These are phyloP conservation scores for Chrysopogon serrulatus DNA, from an alignment of 176 grass and related monocot genomes.

Conservation along the genomic window DNA sequence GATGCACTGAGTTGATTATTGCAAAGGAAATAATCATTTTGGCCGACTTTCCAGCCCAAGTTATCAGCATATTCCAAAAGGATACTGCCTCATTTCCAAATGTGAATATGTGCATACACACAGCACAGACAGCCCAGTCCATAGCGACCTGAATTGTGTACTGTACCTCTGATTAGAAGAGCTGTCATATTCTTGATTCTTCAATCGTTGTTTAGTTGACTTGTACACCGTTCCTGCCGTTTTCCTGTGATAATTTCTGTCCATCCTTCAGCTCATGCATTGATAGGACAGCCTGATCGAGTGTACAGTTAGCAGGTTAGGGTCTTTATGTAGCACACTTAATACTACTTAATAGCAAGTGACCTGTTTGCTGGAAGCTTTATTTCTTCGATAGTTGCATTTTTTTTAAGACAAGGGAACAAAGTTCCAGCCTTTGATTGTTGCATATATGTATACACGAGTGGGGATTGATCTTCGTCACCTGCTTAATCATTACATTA, in stretches of 20 bases:
- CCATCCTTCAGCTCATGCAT: not conserved
- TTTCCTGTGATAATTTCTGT: slow-evolving; percentile 27
- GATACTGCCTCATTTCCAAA: slow-evolving; percentile 15
- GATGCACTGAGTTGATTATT: slow-evolving; percentile 3
- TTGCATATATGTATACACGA: too few relatives aligned
- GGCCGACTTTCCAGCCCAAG: not conserved
- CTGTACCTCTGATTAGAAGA: slow-evolving; percentile 9
- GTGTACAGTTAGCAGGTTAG: not conserved
- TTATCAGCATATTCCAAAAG: slow-evolving; percentile 31
- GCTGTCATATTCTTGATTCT: slow-evolving; percentile 22
- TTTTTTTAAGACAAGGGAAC: too few relatives aligned
- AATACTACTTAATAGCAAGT: not conserved
- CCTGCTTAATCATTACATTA: not conserved
- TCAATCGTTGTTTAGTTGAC: slow-evolving; percentile 8
- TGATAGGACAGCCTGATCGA: slow-evolving; percentile 13
- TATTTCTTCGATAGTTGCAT: not conserved
- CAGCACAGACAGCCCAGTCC: too few relatives aligned
- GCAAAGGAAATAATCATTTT: slow-evolving; percentile 6
- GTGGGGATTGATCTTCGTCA: not conserved
- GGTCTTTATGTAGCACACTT: not conserved
- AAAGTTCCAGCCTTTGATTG: too few relatives aligned
- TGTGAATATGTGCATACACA: slow-evolving; percentile 14
- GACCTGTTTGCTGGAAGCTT: not conserved
- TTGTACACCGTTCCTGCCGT: not conserved
- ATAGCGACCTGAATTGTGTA: not conserved